These are phyloP conservation scores for Eutypa lata DNA, from an alignment of 2,329 filamentous ascomycete genomes.

Conservation along the genomic window DNA sequence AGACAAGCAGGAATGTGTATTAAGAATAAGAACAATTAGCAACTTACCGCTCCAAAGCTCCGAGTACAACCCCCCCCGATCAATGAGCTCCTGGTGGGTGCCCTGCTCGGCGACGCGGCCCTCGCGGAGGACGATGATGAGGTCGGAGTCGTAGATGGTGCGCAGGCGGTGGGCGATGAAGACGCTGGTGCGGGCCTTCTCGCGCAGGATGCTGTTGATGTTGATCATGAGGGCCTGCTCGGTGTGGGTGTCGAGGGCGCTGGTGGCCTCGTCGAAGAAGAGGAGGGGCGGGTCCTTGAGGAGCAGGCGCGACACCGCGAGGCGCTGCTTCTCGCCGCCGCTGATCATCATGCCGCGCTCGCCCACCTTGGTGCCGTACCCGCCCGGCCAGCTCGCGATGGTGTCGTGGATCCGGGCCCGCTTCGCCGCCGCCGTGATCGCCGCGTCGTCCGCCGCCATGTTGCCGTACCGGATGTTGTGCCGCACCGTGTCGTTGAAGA, in stretches of 20 bases:
- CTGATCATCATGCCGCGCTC: conserved; percentile 97
- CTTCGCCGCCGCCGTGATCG: conserved; percentile 73
- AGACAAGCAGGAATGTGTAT: no score
- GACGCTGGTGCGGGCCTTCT: conserved; percentile 85
- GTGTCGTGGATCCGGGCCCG: conserved; percentile 83
- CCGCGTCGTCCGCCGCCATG: conserved; percentile 69
- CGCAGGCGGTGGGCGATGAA: conserved; percentile 91
- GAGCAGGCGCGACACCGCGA: conserved; percentile 79
- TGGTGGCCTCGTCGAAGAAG: conserved; percentile 95
- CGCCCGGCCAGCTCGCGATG: conserved; percentile 76
- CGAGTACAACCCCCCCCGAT: conserved; percentile 75
- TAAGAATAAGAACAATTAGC: not conserved
- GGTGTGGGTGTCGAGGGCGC: conserved; percentile 87
- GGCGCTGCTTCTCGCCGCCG: conserved; percentile 87
- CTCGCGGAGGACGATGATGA: conserved; percentile 86
- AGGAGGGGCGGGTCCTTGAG: conserved; percentile 86
- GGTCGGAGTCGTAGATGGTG: conserved; percentile 89
- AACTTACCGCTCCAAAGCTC: conserved; percentile 84
- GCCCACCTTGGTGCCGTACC: conserved; percentile 86
- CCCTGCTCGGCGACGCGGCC: conserved; percentile 86
- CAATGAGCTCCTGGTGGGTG: conserved; percentile 80
- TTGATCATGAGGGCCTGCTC: conserved; percentile 87
- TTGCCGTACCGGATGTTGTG: conserved; percentile 95
- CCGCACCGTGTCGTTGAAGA: conserved; percentile 95
- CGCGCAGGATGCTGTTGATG: conserved; percentile 87